A percentile compares a stretch with the other conserved stretches of the same genome.
Conservation (phyloP, 805 yeast genomes). For the Saturnispora halmiae region DNA sequence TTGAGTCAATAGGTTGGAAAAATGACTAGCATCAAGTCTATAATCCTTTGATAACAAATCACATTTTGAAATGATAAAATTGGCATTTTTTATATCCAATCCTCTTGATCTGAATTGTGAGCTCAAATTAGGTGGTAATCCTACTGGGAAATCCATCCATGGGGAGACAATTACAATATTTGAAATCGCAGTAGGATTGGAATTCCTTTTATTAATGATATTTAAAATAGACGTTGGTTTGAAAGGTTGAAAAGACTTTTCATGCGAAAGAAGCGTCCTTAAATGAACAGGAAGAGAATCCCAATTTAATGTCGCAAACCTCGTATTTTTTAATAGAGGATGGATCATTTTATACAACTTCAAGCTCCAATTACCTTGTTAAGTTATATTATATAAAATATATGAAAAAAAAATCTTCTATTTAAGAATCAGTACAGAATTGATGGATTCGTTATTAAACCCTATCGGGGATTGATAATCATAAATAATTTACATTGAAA, state of each 20-base stretch:
- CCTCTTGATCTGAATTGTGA: slow-evolving; percentile 3
- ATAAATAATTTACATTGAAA: no score
- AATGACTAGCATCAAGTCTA: neutral
- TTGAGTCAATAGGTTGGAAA: neutral
- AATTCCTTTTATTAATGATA: slow-evolving; percentile 7
- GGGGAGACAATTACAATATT: slow-evolving; percentile 5
- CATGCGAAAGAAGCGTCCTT: slow-evolving; percentile 3
- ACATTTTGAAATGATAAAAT: slow-evolving; percentile 3
- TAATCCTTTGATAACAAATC: neutral
- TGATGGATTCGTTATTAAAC: no score
- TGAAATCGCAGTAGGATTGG: neutral
- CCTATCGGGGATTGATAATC: no score
- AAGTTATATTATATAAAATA: neutral
- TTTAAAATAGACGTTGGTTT: slow-evolving; percentile 9
- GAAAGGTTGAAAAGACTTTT: slow-evolving; percentile 5
- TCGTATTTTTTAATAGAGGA: slow-evolving; percentile 9
- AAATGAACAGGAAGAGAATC: slow-evolving; percentile 3
- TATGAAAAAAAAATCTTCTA: neutral
- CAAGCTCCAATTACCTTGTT: no score
- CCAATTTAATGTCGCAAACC: slow-evolving; percentile 7
- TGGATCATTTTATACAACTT: neutral
- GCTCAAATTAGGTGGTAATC: slow-evolving; percentile 3
- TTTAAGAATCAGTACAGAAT: no score
- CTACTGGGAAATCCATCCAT: slow-evolving; percentile 5
- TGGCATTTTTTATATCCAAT: neutral